Percentiles rank a stretch among this genome's conserved stretches.
These are phyloP conservation scores for Spencermartinsiella europaea DNA, from an alignment of 805 yeast genomes.

Conservation along the genomic window DNA sequence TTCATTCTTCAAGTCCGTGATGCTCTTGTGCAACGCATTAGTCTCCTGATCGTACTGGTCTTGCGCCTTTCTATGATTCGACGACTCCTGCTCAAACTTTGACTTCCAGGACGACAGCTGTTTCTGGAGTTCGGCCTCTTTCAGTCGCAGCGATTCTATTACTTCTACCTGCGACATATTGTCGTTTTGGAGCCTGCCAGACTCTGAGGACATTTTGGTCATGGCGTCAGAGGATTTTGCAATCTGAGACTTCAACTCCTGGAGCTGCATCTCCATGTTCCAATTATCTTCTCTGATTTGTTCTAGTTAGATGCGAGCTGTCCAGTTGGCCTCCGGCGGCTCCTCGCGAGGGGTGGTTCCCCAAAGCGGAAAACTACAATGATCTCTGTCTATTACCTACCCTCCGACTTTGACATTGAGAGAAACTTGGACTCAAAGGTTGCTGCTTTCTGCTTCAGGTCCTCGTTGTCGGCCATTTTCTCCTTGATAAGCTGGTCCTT, in stretches of 20 bases:
- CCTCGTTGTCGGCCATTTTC: constrained; percentile 12
- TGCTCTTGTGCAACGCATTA: constrained; percentile 14
- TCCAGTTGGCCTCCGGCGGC: too few species aligned
- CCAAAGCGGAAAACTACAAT: too few species aligned
- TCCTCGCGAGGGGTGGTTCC: too few species aligned
- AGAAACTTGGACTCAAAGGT: constrained; percentile 22
- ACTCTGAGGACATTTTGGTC: constrained; percentile 23
- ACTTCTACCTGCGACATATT: constrained; percentile 24
- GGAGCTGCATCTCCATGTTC: constrained; percentile 33
- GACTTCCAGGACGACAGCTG: constrained; percentile 21
- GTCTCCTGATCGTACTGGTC: constrained; percentile 26
- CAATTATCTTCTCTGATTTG: constrained; percentile 33
- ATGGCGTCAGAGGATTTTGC: constrained; percentile 22
- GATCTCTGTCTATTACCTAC: too few species aligned
- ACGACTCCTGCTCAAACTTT: constrained; percentile 25
- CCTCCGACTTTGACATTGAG: not conserved
- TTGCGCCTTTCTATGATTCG: constrained; percentile 17
- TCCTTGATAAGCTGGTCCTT: constrained; percentile 14
- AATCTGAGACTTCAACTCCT: constrained; percentile 25
- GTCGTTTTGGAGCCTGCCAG: constrained; percentile 20
- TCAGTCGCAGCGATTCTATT: constrained; percentile 27
- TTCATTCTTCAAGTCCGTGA: constrained; percentile 22
- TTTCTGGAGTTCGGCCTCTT: constrained; percentile 26
- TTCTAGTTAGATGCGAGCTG: too few species aligned
- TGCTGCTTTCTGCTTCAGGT: constrained; percentile 23